These are phyloP conservation scores for Ustilago xerochloae DNA, from an alignment of 1,284 basidiomycete genomes.

Conservation along the genomic window DNA sequence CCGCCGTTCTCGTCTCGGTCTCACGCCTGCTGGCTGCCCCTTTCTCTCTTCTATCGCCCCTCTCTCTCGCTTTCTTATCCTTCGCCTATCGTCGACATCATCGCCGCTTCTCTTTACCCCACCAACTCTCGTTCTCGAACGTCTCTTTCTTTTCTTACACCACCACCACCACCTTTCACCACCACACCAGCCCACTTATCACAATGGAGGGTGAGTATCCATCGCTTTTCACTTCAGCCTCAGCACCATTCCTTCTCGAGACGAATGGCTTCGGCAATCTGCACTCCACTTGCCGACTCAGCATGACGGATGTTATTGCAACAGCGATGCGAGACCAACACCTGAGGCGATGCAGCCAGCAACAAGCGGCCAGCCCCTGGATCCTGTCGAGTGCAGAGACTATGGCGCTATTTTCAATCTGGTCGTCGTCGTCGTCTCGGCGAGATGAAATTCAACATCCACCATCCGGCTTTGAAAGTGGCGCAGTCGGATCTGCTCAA, in stretches of 20 bases:
- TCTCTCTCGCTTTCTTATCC: too few species aligned
- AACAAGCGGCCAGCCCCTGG: neutral
- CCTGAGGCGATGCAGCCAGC: neutral
- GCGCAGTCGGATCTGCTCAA: neutral
- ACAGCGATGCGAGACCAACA: too few species aligned
- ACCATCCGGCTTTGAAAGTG: neutral
- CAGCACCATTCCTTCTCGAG: neutral
- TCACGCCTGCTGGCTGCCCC: neutral
- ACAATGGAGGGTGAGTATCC: constrained; percentile 52
- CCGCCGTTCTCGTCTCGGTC: neutral
- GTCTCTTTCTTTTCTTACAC: neutral
- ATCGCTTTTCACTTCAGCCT: neutral
- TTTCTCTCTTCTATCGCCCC: neutral
- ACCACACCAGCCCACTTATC: constrained; percentile 5
- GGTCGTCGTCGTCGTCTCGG: neutral
- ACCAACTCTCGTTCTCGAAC: constrained; percentile 17
- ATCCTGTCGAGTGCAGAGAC: neutral
- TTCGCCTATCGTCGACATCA: constrained; percentile 12
- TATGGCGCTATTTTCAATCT: neutral
- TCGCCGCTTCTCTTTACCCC: constrained; percentile 12
- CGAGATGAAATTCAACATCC: too few species aligned
- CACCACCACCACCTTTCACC: constrained; percentile 9
- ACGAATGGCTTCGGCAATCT: neutral
- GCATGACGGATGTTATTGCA: neutral
- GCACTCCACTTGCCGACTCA: constrained; percentile 3